phyloP scores from a whole-genome alignment of 352 stramenopile species.

The Pilasporangium apinafurcum region DNA sequence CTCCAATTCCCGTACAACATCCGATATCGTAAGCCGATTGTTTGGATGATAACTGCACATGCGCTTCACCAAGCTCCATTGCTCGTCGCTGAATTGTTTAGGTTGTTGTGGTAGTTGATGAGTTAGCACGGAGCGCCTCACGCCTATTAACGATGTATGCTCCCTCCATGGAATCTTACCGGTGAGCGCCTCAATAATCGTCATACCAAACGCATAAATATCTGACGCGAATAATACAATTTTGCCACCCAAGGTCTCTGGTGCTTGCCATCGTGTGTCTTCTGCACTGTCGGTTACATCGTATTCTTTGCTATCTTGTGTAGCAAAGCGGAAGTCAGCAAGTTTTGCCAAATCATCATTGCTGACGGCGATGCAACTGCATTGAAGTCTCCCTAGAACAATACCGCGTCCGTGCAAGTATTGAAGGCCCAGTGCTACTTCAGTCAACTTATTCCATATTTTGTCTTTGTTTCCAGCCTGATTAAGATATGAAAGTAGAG shows the following conservation, averaged over 20 bases:
- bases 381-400: background rate
- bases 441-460: too few relatives aligned
- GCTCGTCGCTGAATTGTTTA: too few relatives aligned
- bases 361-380: slow-evolving; percentile 1
- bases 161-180: slow-evolving; percentile 4
- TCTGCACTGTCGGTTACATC: too few relatives aligned
- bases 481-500: too few relatives aligned
- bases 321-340: slow-evolving; percentile 4
- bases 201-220: slow-evolving; percentile 18
- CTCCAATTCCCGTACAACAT: slow-evolving; percentile 1
- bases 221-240: slow-evolving; percentile 6
- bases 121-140: too few relatives aligned
- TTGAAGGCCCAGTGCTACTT: background rate
- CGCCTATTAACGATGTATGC: too few relatives aligned
- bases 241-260: slow-evolving; percentile 7
- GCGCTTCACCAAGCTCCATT: slow-evolving; percentile 7
- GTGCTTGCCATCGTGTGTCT: slow-evolving; percentile 10
- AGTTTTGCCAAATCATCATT: slow-evolving; percentile 1
- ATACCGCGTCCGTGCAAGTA: background rate
- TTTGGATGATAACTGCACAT: slow-evolving; percentile 4
- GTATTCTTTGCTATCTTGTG: too few relatives aligned
- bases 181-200: slow-evolving; percentile 8
- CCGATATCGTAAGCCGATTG: background rate
- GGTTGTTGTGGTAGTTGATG: too few relatives aligned
- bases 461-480: too few relatives aligned